phyloP scores from a whole-genome alignment of 768 basidiomycete species.

The Rubroboletus satanas region DNA sequence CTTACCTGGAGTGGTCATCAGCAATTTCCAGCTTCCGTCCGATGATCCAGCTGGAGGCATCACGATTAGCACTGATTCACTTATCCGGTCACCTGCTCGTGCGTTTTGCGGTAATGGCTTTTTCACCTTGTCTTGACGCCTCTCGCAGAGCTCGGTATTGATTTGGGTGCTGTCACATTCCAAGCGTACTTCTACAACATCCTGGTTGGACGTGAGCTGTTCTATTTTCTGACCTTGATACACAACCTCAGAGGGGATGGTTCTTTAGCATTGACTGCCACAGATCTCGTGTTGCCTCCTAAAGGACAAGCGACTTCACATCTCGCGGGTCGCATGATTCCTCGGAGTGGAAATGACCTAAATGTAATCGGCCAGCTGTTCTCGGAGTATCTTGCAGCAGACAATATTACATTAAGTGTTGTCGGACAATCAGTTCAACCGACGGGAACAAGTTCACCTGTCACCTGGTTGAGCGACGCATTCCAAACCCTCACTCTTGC shows the following conservation, averaged over 20 bases:
- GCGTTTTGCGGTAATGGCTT: slow-evolving; percentile 27
- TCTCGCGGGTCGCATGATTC: slow-evolving; percentile 60
- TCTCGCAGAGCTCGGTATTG: slow-evolving; percentile 59
- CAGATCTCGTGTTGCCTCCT: slow-evolving; percentile 48
- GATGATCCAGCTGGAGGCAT: slow-evolving; percentile 69
- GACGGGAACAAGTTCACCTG: slow-evolving; percentile 44
- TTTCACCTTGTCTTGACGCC: slow-evolving; percentile 10
- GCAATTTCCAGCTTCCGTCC: slow-evolving; percentile 64
- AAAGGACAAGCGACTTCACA: slow-evolving; percentile 46
- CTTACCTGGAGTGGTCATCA: slow-evolving; percentile 66
- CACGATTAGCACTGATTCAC: slow-evolving; percentile 61
- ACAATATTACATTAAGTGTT: slow-evolving; percentile 59
- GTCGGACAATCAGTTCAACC: slow-evolving; percentile 61
- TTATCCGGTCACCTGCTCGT: slow-evolving; percentile 66
- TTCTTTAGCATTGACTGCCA: slow-evolving; percentile 48
- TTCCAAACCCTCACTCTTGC: slow-evolving; percentile 62
- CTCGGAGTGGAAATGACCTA: slow-evolving; percentile 53
- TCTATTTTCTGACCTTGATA: not conserved
- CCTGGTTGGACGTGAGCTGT: slow-evolving; percentile 55
- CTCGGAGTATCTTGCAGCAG: slow-evolving; percentile 58
- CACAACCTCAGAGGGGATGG: not conserved
- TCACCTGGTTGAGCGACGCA: slow-evolving; percentile 65
- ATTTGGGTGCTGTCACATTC: slow-evolving; percentile 63
- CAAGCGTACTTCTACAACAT: slow-evolving; percentile 54
- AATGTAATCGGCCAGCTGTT: slow-evolving; percentile 58